Conservation (phyloP, 345 rosid genomes). For the Linum trigynum region DNA sequence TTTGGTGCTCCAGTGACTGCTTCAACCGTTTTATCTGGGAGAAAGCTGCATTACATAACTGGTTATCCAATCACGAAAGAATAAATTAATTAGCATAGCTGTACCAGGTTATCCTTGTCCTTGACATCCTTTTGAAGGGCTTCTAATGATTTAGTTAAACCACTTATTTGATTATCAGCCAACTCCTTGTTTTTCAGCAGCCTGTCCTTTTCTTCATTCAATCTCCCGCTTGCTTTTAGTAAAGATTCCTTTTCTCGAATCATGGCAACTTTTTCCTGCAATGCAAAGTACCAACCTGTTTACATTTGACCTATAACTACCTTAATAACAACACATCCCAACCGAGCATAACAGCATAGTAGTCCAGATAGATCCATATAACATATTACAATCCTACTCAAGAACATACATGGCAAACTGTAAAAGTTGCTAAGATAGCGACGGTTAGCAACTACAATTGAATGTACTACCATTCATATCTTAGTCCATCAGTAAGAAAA, state of each 20-base stretch:
- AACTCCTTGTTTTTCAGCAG: slow-evolving; percentile 50
- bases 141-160: slow-evolving; percentile 59
- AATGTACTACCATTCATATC: too few species aligned
- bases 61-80: slow-evolving; percentile 9
- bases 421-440: too few species aligned
- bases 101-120: slow-evolving; percentile 81
- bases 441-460: too few species aligned
- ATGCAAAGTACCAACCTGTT: slow-evolving; percentile 6
- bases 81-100: slow-evolving; percentile 13
- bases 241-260: slow-evolving; percentile 61
- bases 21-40: slow-evolving; percentile 68
- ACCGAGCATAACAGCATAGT: slow-evolving; percentile 4
- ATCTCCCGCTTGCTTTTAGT: slow-evolving; percentile 42
- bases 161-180: slow-evolving; percentile 61
- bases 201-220: slow-evolving; percentile 49
- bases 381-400: too few species aligned
- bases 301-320: not conserved
- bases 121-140: slow-evolving; percentile 69
- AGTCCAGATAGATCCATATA: too few species aligned
- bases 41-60: slow-evolving; percentile 14
- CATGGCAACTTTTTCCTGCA: slow-evolving; percentile 93
- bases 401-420: too few species aligned
- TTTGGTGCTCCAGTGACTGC: slow-evolving; percentile 59
- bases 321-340: slow-evolving; percentile 4
- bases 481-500: too few species aligned